Base-by-base conservation (phyloP, 2,329 filamentous ascomycete genomes). In the Pestalotiopsis sp. region DNA sequence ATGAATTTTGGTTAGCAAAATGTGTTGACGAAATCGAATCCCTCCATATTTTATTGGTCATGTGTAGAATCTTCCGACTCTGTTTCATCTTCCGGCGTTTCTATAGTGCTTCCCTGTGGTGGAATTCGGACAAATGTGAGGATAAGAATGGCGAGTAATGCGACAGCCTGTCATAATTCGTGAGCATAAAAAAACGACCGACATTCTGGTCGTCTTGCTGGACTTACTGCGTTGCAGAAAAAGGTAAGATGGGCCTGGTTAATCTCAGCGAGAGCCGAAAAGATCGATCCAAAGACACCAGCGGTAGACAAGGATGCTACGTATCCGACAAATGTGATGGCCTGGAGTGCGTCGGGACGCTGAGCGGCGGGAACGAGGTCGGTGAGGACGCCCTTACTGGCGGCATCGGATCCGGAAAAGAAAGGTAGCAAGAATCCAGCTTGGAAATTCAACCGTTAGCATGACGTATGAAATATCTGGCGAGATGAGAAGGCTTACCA, bases 281-380 rank as follows among this genome's bases (percentile, higher is more conserved):
- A 76, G n/a, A 76, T 69, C 20, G 68, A 70, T 1, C 74, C 74
- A 62, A 76, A 76, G 6, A 74, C n/a, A 1, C 73, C 73, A 59
- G 75, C 69, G 2, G 73, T 76, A 2, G 66, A 68, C 23, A 75
- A 45, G 1, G 69, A 71, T 12, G 73, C 73, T 41, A 72, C 68
- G 52, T 72, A 72, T 36, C 72, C 71, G 6, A 75, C 73, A 3
- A 75, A 68, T 2, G 71, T 75, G 71, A 76, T 75, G 41, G 72
- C 74, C 45, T 75, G 73, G 12, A 75, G 60, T 9, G 71, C 74
- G 57, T 74, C 72, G 57, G 73, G 68, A 56, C 73, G 71, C 39
- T 68, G 73, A 36, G 70, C 71, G 3, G 70, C 17, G 1, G 74
- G 73, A 4, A 75, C 71, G 72, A 76, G 74, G 41, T 75, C 73